These are phyloP conservation scores for Ogataea saltuana DNA, from an alignment of 805 yeast species.

Conservation along the genomic window DNA sequence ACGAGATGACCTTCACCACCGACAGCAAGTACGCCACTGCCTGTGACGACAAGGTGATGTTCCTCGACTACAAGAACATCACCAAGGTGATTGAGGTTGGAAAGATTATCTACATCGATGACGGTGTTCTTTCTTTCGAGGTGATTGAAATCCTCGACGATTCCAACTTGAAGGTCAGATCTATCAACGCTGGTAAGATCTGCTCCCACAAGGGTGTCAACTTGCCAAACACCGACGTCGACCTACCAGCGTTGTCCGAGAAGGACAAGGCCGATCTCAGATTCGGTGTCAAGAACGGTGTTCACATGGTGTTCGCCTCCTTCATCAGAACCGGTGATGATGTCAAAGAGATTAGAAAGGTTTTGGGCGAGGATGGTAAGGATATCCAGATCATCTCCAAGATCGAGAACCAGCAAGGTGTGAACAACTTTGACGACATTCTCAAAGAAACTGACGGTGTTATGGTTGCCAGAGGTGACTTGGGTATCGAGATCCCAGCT, in stretches of 20 bases:
- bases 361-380: conserved; percentile 95
- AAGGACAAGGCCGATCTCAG: conserved; percentile 90
- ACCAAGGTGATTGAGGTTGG: conserved; percentile 89
- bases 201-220: conserved; percentile 99
- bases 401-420: conserved; percentile 99
- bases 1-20: conserved; percentile 91
- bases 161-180: conserved; percentile 78
- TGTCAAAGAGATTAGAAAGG: conserved; percentile 85
- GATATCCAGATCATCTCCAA: conserved; percentile 95
- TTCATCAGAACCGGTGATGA: conserved; percentile 95
- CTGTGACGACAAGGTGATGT: conserved; percentile 83
- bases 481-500: conserved; percentile 99
- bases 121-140: conserved; percentile 95
- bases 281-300: conserved; percentile 96
- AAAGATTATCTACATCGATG: conserved; percentile 91
- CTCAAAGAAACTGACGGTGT: conserved; percentile 96
- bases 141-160: conserved; percentile 82
- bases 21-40: conserved; percentile 72
- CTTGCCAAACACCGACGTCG: conserved; percentile 98
- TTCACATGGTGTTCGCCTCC: conserved; percentile 98
- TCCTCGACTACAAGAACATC: conserved; percentile 92
- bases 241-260: conserved; percentile 95
- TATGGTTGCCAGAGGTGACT: conserved; percentile 99
- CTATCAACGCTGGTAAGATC: conserved; percentile 93
- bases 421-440: conserved; percentile 97